Evolutionary conservation across 257 asterid species (phyloP).

Genomic region (Nicotiana tomentosiformis): DNA sequence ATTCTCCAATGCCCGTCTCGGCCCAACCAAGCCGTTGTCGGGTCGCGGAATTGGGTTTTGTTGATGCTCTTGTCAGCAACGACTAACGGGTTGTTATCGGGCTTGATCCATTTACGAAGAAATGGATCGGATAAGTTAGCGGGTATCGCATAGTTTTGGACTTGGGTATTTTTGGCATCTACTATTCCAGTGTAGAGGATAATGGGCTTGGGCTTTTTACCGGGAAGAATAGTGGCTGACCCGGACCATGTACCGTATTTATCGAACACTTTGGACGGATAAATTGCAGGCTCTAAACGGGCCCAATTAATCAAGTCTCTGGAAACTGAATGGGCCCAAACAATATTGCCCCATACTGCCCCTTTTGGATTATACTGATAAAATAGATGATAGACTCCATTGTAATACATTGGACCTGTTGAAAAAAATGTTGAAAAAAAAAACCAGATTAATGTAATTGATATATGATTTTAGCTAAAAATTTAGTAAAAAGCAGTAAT

Average conservation of each 20-base stretch:
- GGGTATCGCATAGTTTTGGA: conserved; percentile 25
- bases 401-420: conserved; percentile 22
- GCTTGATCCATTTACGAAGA: conserved; percentile 25
- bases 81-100: conserved; percentile 17
- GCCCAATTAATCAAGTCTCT: conserved; percentile 18
- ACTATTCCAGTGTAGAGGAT: conserved; percentile 21
- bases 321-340: conserved; percentile 27
- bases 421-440: too few species aligned
- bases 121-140: conserved; percentile 16
- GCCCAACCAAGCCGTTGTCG: conserved; percentile 27
- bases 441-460: not conserved
- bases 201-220: conserved; percentile 11
- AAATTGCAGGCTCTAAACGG: conserved; percentile 9
- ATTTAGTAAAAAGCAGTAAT: not conserved
- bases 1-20: conserved; percentile 21
- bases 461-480: not conserved
- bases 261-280: conserved; percentile 14
- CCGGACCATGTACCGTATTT: conserved; percentile 21
- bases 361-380: conserved; percentile 24
- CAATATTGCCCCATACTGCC: conserved; percentile 21
- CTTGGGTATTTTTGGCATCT: conserved; percentile 2
- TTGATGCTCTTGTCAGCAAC: not conserved
- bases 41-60: conserved; percentile 18
- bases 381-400: conserved; percentile 22
- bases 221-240: conserved; percentile 18